Base-by-base conservation (phyloP, 495 filamentous ascomycete genomes). In the Cryomyces antarcticus region DNA sequence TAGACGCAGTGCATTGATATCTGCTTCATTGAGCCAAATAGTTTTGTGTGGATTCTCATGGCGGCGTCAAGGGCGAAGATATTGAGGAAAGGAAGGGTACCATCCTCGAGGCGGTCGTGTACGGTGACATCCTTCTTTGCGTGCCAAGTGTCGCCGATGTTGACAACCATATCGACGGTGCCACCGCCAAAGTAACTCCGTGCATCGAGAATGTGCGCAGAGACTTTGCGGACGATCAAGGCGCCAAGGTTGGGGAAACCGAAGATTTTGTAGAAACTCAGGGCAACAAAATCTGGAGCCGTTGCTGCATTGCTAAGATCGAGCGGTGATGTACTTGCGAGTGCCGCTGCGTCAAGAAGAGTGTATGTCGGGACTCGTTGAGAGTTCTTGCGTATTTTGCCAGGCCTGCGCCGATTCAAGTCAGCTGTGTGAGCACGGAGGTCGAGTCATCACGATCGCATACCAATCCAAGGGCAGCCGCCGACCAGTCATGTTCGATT, bases 181-280 rank as follows among this genome's bases (percentile, higher is more conserved):
- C 82, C 80, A 7, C 81, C 81, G 30, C 80, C 81, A 52, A 88
- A 88, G 53, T 79, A 85, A 41, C 65, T 71, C 29, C 78, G 66
- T 40, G 72, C 62, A 39, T 64, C 59, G 7, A 87, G 65, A 33
- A 80, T 68, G 37, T 73, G 65, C 1, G 70, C 73, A 17, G 76
- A 73, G 13, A 65, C 62, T 49, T 67, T 75, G 28, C 78, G 69
- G 9, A 86, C 67, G 33, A 84, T 67, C 24, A 87, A 56, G 5
- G 70, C 80, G 1, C 81, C 82, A 11, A 88, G 64, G 43, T 86
- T 75, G 0, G 81, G 81, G 44, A 82, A 81, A 10, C 81, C 81
- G 53, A 86, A 86, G 41, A 86, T 80, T 58, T 88, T 88, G 58
- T 86, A 85, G 52, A 86, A 73, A 6, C 75, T 80, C 24, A 85